Conservation (phyloP, 768 basidiomycete genomes). For the Naganishia vaughanmartiniae region DNA sequence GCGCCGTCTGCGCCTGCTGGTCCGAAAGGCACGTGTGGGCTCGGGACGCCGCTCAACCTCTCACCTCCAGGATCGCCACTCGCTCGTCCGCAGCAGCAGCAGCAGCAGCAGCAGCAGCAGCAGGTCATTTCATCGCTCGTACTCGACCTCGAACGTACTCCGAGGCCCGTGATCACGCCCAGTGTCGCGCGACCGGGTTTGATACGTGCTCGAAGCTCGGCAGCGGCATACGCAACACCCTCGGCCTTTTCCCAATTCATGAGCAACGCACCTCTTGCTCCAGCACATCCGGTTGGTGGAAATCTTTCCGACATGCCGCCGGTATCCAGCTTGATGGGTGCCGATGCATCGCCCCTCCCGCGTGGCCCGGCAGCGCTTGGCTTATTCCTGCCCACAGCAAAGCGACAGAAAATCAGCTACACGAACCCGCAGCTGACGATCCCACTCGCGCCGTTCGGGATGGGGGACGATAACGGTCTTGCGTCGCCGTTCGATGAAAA, state of each 20-base stretch:
- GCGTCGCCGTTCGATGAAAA: slow-evolving; percentile 17
- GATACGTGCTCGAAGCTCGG: slow-evolving; percentile 15
- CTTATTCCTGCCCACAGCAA: not conserved
- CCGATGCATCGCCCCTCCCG: not conserved
- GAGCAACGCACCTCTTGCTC: slow-evolving; percentile 5
- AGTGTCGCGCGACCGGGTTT: slow-evolving; percentile 3
- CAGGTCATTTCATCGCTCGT: not conserved
- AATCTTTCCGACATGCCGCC: not conserved
- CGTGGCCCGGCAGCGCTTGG: not conserved
- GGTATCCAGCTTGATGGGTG: not conserved
- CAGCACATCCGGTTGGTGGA: not conserved
- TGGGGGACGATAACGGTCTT: not conserved
- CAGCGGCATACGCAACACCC: slow-evolving; percentile 5
- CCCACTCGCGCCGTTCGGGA: not conserved
- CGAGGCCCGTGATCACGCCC: slow-evolving; percentile 1
- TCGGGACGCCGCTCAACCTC: slow-evolving; percentile 20
- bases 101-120: not conserved
- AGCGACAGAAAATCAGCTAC: slow-evolving; percentile 6
- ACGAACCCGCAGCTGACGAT: slow-evolving; percentile 5
- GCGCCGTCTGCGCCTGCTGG: not conserved
- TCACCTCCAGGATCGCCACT: slow-evolving; percentile 4
- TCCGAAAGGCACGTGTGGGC: not conserved
- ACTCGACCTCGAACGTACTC: slow-evolving; percentile 1
- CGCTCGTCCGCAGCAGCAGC: not conserved
- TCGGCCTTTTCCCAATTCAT: slow-evolving; percentile 23